Evolutionary conservation across 2,329 filamentous ascomycete species (phyloP).

Genomic region (Teratosphaeria nubilosa): DNA sequence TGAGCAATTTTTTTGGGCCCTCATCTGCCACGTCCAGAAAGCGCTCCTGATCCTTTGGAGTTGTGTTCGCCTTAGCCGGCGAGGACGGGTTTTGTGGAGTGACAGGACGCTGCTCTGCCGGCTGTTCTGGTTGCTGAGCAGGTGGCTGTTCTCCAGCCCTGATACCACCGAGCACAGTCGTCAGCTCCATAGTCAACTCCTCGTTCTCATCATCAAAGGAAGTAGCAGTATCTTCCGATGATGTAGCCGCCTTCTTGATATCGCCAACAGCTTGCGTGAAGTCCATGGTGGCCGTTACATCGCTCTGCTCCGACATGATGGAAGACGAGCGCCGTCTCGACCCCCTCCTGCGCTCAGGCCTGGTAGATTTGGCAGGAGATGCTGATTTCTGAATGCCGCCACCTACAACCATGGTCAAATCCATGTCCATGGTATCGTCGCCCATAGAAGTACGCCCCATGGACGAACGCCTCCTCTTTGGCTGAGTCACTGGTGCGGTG

Average conservation of each 20-base stretch:
- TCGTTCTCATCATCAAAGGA: constrained; percentile 31
- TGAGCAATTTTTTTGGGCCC: constrained; percentile 24
- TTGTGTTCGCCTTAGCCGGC: constrained; percentile 32
- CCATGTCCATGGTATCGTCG: constrained; percentile 35
- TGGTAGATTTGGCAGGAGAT: constrained; percentile 3
- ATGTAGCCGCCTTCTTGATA: constrained; percentile 11
- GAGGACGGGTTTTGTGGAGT: constrained; percentile 39
- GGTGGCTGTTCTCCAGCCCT: constrained; percentile 19
- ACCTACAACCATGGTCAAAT: constrained; percentile 29
- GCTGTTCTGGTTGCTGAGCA: neutral
- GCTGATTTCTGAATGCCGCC: constrained; percentile 21
- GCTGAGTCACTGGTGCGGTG: constrained; percentile 2
- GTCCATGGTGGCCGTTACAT: constrained; percentile 42
- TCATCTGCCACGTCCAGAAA: constrained; percentile 45
- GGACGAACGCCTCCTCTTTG: constrained; percentile 30
- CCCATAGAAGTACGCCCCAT: constrained; percentile 27
- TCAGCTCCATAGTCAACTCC: constrained; percentile 45
- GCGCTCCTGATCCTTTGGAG: constrained; percentile 46
- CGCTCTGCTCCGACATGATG: constrained; percentile 28
- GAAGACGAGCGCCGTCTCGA: constrained; percentile 28
- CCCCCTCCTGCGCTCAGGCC: constrained; percentile 17
- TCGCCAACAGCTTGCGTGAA: constrained; percentile 46
- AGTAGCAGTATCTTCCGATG: constrained; percentile 9
- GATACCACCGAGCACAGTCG: constrained; percentile 39
- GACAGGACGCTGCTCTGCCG: constrained; percentile 7